These are phyloP conservation scores for Paralagenidium karlingii DNA, from an alignment of 352 stramenopile species.

Conservation along the genomic window DNA sequence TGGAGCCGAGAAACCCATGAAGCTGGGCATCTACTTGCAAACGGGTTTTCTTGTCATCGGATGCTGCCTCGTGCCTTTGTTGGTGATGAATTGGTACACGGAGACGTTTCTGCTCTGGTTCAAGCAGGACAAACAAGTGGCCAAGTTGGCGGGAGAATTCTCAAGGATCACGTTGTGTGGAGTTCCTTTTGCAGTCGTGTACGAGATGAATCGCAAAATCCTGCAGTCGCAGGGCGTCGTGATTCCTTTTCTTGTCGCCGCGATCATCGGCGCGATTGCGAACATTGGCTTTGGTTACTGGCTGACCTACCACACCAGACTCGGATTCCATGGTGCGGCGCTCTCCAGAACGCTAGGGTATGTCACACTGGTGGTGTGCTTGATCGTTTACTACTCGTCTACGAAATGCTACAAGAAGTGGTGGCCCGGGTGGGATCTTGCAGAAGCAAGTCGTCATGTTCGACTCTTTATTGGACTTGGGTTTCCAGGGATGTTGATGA, in stretches of 20 bases:
- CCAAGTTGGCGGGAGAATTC: conserved; percentile 59
- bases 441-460: conserved; percentile 31
- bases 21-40: conserved; percentile 82
- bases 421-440: conserved; percentile 52
- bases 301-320: conserved; percentile 62
- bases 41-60: conserved; percentile 57
- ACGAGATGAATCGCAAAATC: conserved; percentile 80
- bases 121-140: conserved; percentile 44
- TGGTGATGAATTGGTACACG: conserved; percentile 66
- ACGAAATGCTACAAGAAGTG: conserved; percentile 28
- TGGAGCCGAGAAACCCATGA: conserved; percentile 44
- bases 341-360: conserved; percentile 50
- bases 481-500: conserved; percentile 39
- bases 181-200: conserved; percentile 69
- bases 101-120: conserved; percentile 40
- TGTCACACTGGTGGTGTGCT: conserved; percentile 30
- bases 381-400: conserved; percentile 52
- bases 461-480: conserved; percentile 48
- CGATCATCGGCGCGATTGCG: conserved; percentile 54
- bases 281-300: conserved; percentile 67
- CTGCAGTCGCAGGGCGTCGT: conserved; percentile 80
- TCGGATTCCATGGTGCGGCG: conserved; percentile 63
- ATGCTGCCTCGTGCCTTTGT: conserved; percentile 32
- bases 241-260: conserved; percentile 65
- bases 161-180: conserved; percentile 42